These are phyloP conservation scores for Ceratocystis cubensis DNA, from an alignment of 2,329 filamentous ascomycete genomes.

Conservation along the genomic window DNA sequence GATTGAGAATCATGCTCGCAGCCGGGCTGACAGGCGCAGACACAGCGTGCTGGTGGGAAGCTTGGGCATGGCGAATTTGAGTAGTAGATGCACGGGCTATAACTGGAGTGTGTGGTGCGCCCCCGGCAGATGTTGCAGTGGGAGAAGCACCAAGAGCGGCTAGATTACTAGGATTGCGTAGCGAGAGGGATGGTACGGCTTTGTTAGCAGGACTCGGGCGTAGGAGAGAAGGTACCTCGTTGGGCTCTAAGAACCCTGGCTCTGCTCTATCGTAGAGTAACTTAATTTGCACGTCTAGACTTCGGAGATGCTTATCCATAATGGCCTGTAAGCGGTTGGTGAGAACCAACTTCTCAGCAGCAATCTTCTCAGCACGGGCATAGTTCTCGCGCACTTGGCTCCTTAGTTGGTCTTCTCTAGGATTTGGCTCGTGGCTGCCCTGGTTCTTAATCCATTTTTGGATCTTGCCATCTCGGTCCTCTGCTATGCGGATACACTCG, in stretches of 20 bases:
- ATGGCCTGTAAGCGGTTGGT: constrained; percentile 49
- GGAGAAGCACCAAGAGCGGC: constrained; percentile 11
- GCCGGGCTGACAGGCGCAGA: constrained; percentile 50
- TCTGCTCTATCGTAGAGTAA: constrained; percentile 48
- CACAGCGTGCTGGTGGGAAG: constrained; percentile 37
- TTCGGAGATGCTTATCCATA: constrained; percentile 50
- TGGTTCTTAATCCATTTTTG: constrained; percentile 73
- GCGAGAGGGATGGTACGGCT: constrained; percentile 25
- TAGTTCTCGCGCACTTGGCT: constrained; percentile 56
- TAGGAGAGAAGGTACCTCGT: constrained; percentile 51
- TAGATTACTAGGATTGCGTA: constrained; percentile 12
- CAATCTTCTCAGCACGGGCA: constrained; percentile 54
- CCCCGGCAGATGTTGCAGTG: constrained; percentile 12
- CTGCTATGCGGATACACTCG: constrained; percentile 55
- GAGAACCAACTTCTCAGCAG: constrained; percentile 62
- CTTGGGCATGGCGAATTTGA: constrained; percentile 39
- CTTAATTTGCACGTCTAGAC: constrained; percentile 52
- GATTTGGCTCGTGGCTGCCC: constrained; percentile 59
- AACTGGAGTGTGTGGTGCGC: constrained; percentile 30
- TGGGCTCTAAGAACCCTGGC: constrained; percentile 48
- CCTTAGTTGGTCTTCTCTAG: constrained; percentile 58
- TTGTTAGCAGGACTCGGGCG: constrained; percentile 45
- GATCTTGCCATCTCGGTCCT: constrained; percentile 58
- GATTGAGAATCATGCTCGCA: constrained; percentile 46
- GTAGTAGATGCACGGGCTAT: constrained; percentile 30